These are phyloP conservation scores for Paramarasmius palmivorus DNA, from an alignment of 1,284 basidiomycete genomes.

Conservation along the genomic window DNA sequence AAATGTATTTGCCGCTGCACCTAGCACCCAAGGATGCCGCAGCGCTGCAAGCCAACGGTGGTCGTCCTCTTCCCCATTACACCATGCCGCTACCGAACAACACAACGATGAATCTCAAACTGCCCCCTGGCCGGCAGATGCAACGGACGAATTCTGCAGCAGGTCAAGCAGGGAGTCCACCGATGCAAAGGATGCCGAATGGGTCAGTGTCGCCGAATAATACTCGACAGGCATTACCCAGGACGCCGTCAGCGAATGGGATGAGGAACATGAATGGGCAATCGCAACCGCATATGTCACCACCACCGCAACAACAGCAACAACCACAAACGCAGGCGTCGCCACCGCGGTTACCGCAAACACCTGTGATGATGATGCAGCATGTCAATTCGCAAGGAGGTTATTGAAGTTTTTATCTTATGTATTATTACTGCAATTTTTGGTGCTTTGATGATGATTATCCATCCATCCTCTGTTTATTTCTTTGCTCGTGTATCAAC, in stretches of 20 bases:
- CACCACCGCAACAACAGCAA: no score
- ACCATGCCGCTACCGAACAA: slow-evolving; percentile 26
- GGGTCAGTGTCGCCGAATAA: slow-evolving; percentile 35
- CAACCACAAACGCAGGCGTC: not conserved
- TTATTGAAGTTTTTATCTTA: no score
- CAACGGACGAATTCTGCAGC: slow-evolving; percentile 35
- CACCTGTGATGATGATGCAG: slow-evolving; percentile 48
- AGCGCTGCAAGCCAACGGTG: slow-evolving; percentile 33
- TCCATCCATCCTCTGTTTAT: no score
- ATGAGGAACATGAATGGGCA: not conserved
- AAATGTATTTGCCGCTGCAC: slow-evolving; percentile 40
- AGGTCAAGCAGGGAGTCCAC: slow-evolving; percentile 11
- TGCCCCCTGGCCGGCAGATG: slow-evolving; percentile 40
- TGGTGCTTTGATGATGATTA: no score
- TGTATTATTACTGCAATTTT: no score
- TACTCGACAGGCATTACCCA: slow-evolving; percentile 56
- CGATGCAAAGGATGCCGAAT: slow-evolving; percentile 24
- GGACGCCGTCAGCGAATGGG: slow-evolving; percentile 30
- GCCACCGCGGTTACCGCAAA: slow-evolving; percentile 33
- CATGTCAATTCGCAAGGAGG: slow-evolving; percentile 2
- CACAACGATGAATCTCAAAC: slow-evolving; percentile 39
- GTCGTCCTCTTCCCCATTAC: slow-evolving; percentile 26
- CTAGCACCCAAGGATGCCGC: slow-evolving; percentile 39
- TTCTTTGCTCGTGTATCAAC: no score
- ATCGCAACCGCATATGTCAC: not conserved